A percentile compares a stretch with the other conserved stretches of the same genome.
Conservation (phyloP, 768 basidiomycete genomes). For the Dioszegia aurantiaca region DNA sequence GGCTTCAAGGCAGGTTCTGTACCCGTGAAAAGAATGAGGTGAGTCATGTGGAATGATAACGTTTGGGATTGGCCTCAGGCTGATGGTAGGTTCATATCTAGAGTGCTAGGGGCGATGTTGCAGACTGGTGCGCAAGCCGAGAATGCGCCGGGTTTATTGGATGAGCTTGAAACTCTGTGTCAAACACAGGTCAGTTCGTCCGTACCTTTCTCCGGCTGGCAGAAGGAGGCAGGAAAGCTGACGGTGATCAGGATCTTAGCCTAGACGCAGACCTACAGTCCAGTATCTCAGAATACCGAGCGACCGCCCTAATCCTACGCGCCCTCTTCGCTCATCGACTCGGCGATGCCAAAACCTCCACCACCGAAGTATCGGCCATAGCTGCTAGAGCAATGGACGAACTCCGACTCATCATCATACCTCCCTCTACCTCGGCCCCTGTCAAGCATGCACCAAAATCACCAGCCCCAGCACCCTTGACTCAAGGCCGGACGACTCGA, state of each 20-base stretch:
- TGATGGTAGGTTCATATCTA: slow-evolving; percentile 6
- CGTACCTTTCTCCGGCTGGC: not conserved
- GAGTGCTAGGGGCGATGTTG: slow-evolving; percentile 4
- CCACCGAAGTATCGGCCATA: not conserved
- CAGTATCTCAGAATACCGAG: not conserved
- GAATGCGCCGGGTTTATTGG: not conserved
- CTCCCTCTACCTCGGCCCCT: slow-evolving; percentile 3
- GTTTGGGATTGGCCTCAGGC: no score
- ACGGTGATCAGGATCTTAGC: not conserved
- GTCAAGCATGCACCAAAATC: not conserved
- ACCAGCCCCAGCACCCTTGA: not conserved
- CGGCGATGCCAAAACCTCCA: not conserved
- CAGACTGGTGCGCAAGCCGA: slow-evolving; percentile 1
- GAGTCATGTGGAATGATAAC: not conserved
- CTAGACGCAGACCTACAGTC: not conserved
- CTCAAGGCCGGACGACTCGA: not conserved
- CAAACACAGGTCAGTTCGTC: not conserved
- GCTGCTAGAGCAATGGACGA: slow-evolving; percentile 12
- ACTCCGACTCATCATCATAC: slow-evolving; percentile 4
- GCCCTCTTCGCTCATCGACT: slow-evolving; percentile 19
- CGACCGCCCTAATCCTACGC: slow-evolving; percentile 15
- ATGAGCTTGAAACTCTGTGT: not conserved
- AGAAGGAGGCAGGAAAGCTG: not conserved
- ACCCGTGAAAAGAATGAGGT: slow-evolving; percentile 17
- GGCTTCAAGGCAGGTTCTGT: not conserved